Percentiles rank a stretch among this genome's conserved stretches.
These are phyloP conservation scores for Populus hybrid DNA, from an alignment of 441 rosid species.

Conservation along the genomic window DNA sequence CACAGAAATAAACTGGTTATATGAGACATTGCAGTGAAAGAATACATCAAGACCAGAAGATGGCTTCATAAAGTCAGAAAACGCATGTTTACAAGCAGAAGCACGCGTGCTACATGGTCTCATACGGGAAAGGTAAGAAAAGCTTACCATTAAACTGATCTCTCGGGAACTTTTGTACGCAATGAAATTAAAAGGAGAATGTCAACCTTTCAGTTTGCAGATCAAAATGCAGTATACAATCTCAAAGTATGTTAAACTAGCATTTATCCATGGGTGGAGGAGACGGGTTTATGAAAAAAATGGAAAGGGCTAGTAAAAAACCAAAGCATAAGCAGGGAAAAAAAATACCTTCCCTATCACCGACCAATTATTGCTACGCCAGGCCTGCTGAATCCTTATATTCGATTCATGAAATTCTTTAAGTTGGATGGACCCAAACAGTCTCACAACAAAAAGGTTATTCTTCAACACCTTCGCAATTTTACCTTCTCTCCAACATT, in stretches of 20 bases:
- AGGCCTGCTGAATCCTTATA: constrained; percentile 29
- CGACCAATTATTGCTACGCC: constrained; percentile 36
- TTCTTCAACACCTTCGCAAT: constrained; percentile 27
- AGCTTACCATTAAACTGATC: neutral
- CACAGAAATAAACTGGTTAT: neutral
- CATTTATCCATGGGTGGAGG: neutral
- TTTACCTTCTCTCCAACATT: constrained; percentile 39
- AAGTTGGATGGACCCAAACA: constrained; percentile 37
- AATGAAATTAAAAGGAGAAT: neutral
- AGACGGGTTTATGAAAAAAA: neutral
- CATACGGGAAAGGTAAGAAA: neutral
- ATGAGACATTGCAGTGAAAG: neutral
- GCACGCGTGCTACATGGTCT: neutral
- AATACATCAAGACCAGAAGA: neutral
- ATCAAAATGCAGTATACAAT: neutral
- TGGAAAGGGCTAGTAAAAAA: neutral
- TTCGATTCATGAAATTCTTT: constrained; percentile 33
- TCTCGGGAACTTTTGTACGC: too few relatives aligned
- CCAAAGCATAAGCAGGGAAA: neutral
- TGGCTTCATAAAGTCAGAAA: neutral
- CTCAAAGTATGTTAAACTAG: neutral
- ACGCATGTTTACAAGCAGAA: neutral
- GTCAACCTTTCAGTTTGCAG: neutral
- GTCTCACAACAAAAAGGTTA: too few relatives aligned
- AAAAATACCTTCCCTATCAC: constrained; percentile 32